Percentiles rank a stretch among this genome's conserved stretches.
Conservation (phyloP, 306 rosid species). For the Cucumis cinereus region DNA sequence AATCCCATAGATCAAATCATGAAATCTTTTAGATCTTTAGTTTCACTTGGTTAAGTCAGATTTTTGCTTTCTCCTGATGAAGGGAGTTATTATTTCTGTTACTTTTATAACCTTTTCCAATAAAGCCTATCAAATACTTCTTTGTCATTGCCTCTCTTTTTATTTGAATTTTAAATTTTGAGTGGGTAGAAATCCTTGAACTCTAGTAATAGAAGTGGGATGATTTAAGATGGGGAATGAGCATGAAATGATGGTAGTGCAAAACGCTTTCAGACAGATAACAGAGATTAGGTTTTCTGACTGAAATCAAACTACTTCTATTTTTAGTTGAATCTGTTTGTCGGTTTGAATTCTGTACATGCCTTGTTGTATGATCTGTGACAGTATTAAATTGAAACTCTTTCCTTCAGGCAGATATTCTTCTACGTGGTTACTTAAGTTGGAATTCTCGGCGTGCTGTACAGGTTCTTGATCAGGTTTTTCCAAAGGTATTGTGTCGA, state of each 20-base stretch:
- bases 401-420: slow-evolving; percentile 60
- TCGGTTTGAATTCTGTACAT: background rate
- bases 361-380: background rate
- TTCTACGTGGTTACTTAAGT: slow-evolving; percentile 71
- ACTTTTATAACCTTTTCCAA: background rate
- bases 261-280: background rate
- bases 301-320: background rate
- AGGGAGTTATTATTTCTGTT: background rate
- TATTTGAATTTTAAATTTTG: background rate
- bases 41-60: background rate
- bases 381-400: background rate
- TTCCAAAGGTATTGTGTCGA: slow-evolving; percentile 59
- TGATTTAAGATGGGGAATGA: background rate
- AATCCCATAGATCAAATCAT: background rate
- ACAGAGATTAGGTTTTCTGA: background rate
- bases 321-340: background rate
- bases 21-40: background rate
- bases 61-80: background rate
- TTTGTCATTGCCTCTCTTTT: background rate
- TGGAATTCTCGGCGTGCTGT: slow-evolving; percentile 92
- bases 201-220: background rate
- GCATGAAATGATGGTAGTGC: background rate
- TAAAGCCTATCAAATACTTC: background rate
- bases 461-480: slow-evolving; percentile 55
- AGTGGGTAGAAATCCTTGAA: background rate